These are phyloP conservation scores for Exsudoporus frostii DNA, from an alignment of 768 basidiomycete genomes.

Conservation along the genomic window DNA sequence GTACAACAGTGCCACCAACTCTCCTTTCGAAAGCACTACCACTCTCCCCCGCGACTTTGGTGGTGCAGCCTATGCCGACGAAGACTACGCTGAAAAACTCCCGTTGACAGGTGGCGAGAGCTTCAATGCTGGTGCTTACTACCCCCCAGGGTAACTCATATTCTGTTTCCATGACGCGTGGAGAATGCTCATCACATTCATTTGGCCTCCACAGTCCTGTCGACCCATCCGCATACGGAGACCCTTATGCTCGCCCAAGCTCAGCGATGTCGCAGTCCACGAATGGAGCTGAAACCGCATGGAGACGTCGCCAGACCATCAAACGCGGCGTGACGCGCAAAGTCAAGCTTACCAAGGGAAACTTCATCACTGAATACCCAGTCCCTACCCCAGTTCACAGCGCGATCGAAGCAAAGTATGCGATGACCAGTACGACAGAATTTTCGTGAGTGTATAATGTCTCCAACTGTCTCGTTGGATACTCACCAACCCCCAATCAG, in stretches of 20 bases:
- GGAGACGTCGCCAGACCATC: conserved; percentile 82
- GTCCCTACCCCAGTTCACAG: conserved; percentile 82
- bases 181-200: background rate
- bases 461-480: background rate
- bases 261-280: conserved; percentile 54
- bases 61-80: conserved; percentile 49
- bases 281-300: conserved; percentile 57
- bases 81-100: conserved; percentile 73
- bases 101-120: conserved; percentile 61
- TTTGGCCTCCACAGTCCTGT: conserved; percentile 35
- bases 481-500: conserved; percentile 24
- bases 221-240: conserved; percentile 62
- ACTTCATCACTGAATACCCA: conserved; percentile 87
- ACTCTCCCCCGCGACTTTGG: conserved; percentile 54
- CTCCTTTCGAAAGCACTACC: conserved; percentile 56
- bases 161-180: background rate
- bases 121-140: conserved; percentile 57
- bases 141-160: conserved; percentile 66
- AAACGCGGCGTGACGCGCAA: conserved; percentile 92
- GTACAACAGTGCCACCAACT: conserved; percentile 37
- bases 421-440: conserved; percentile 72
- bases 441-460: conserved; percentile 66
- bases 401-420: conserved; percentile 79
- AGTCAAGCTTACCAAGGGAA: conserved; percentile 90
- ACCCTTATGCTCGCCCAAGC: conserved; percentile 57